Base-by-base conservation (phyloP, 1,284 basidiomycete species). In the Sanghuangporus weigelae region DNA sequence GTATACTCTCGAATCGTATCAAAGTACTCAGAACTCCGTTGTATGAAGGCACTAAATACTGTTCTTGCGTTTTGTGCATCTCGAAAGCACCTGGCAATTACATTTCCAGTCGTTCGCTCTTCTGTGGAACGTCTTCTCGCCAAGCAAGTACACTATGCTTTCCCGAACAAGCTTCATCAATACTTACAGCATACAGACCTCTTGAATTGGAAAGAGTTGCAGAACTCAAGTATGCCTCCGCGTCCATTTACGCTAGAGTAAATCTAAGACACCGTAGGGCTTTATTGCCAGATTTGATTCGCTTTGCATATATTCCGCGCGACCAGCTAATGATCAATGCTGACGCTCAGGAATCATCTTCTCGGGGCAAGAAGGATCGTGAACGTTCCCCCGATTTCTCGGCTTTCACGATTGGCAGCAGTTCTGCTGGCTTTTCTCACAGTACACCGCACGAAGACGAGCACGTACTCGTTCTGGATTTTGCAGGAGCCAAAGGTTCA, bases 21-120 rank as follows among this genome's bases (percentile, higher is more conserved):
- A 40, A 21, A 7, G 36, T 36, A 23, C 40, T 59, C 3, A 46
- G 42, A 19, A 44, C 16, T n/a, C 44, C 26, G 55, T 38, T 49
- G n/a, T 16, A 26, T 53, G 48, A 46, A 95, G 89, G 92, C 94
- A 16, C 77, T 96, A 64, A 96, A 95, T 69, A 95, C 93, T 4
- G 92, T 96, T 2, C 84, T 95, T 59, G 93, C 92, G 0, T 96
- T 96, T 70, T 84, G 93, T 62, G 90, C 91, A 2, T 89, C 92
- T 0, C 82, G 92, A 68, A 93, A 93, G 69, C 87, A 93, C 67
- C 76, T 96, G 58, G 89, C 92, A 2, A 88, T 86, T 2, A 94
- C 92, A 0, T 95, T 94, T 71, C 80, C 87, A 4, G 83, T 86
- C 7, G 82, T 96, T 42, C 83, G 89, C 55, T 81, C 81, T 11